Base-by-base conservation (phyloP, 73 alveolate species). In the Symbiodinium pilosum region DNA sequence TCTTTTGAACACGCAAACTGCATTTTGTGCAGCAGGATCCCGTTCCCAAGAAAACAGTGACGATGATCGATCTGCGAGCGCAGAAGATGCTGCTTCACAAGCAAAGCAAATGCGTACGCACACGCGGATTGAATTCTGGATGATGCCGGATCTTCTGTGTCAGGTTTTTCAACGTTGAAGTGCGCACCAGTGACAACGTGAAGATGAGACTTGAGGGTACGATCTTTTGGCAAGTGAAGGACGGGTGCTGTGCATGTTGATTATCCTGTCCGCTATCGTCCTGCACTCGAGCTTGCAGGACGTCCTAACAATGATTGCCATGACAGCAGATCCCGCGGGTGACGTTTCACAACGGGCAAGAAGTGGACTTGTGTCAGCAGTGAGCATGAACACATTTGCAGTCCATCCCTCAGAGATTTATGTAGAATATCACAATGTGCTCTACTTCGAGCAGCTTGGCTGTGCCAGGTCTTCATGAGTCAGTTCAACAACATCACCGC, bases 311-410 rank as follows among this genome's bases (percentile, higher is more conserved):
- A 91, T 91, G 96, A 91, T 91, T 85, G 96, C 96, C 81, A 91
- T 71, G 96, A 91, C 96, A 59, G 96, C 96, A 14, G 96, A 91
- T 85, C 96, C 96, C 39, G 88, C 96, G 81, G 96, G 96, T 14
- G 96, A 91, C 87, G 96, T 91, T 40, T 91, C 96, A 52, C 96
- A 91, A 83, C 96, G 96, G 40, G 96, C 96, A 21, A 87, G 96
- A n/a, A 91, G 96, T 51, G 96, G 96, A 11, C 75, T 91, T 14
- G 77, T 91, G 39, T 84, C 96, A 68, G 96, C 96, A 11, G 96
- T 91, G 87, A 56, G 87, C 88, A 42, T 43, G 40, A 56, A 47
- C 52, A 91, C 96, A 68, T 91, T 91, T 64, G 24, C 96, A 64
- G 96, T 75, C 28, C 30, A 44, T 64, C 18, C 81, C 81, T 64